phyloP scores from a whole-genome alignment of 768 basidiomycete genomes.

The Phylloporus scabripes region DNA sequence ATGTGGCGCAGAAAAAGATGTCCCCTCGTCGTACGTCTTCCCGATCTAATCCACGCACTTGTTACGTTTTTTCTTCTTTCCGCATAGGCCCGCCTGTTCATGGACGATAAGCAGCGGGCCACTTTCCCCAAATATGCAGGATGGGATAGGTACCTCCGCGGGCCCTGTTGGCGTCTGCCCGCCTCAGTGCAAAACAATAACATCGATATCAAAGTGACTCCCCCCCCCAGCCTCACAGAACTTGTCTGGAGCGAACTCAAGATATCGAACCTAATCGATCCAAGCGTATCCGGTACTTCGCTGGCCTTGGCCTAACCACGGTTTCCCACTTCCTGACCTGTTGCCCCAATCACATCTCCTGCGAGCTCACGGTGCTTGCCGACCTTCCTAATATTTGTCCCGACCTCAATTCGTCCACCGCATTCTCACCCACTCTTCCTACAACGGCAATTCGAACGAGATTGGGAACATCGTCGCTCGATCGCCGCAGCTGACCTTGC shows the following conservation, averaged over 20 bases:
- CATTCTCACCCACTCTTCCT: slow-evolving; percentile 21
- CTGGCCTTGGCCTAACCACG: slow-evolving; percentile 13
- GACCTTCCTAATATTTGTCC: slow-evolving; percentile 20
- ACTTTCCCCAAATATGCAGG: neutral
- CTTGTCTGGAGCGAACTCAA: neutral
- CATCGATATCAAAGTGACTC: neutral
- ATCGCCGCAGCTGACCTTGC: slow-evolving; percentile 17
- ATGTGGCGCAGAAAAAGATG: neutral
- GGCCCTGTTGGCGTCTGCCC: neutral
- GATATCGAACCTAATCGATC: neutral
- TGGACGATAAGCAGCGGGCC: neutral
- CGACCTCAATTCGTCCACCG: slow-evolving; percentile 23
- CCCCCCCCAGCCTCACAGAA: neutral
- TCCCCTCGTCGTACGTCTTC: neutral
- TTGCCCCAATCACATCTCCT: slow-evolving; percentile 21
- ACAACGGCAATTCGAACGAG: slow-evolving; percentile 23
- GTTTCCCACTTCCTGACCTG: slow-evolving; percentile 20
- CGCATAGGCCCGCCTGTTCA: neutral
- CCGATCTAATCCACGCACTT: neutral
- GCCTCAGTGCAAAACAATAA: neutral
- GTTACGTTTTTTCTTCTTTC: neutral
- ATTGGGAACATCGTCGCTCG: slow-evolving; percentile 20
- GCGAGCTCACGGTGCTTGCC: slow-evolving; percentile 18
- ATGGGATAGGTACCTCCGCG: too few species aligned
- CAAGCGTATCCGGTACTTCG: neutral